These are phyloP conservation scores for Microdochium trichocladiopsis DNA, from an alignment of 2,329 filamentous ascomycete species.

Conservation along the genomic window DNA sequence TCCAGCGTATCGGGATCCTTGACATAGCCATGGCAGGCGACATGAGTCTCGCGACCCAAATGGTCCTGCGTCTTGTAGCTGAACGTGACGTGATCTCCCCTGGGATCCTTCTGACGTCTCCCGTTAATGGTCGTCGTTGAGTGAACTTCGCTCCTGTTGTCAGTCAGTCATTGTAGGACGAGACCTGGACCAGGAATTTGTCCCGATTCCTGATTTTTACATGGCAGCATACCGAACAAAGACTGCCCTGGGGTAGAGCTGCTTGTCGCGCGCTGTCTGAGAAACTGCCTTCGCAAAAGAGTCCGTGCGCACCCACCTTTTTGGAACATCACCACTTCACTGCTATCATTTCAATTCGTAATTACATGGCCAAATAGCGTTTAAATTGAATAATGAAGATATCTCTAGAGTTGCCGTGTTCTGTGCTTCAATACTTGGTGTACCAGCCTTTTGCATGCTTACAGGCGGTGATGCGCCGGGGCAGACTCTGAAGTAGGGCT, in stretches of 20 bases:
- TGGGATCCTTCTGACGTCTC: slow-evolving; percentile 4
- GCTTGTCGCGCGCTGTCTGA: neutral
- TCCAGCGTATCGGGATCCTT: slow-evolving; percentile 2
- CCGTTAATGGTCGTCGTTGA: slow-evolving; percentile 5
- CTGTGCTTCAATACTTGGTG: too few relatives aligned
- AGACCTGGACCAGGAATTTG: neutral
- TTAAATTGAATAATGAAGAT: too few relatives aligned
- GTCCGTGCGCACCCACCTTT: too few relatives aligned
- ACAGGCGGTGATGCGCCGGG: too few relatives aligned
- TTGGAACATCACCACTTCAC: too few relatives aligned
- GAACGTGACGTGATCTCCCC: slow-evolving; percentile 5
- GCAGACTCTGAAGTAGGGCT: too few relatives aligned
- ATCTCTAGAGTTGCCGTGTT: too few relatives aligned
- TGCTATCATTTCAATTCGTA: too few relatives aligned
- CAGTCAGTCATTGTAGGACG: neutral
- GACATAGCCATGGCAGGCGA: slow-evolving; percentile 7
- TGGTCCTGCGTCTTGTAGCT: slow-evolving; percentile 6
- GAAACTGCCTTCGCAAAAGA: too few relatives aligned
- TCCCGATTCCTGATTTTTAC: neutral
- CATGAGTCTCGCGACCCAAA: slow-evolving; percentile 3
- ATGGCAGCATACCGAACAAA: neutral
- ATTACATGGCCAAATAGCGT: too few relatives aligned
- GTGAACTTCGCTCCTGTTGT: slow-evolving; percentile 2
- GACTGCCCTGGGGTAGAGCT: neutral
- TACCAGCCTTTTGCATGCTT: too few relatives aligned